Base-by-base conservation (phyloP, 176 grass and related monocot genomes). In the Raddia guianensis region DNA sequence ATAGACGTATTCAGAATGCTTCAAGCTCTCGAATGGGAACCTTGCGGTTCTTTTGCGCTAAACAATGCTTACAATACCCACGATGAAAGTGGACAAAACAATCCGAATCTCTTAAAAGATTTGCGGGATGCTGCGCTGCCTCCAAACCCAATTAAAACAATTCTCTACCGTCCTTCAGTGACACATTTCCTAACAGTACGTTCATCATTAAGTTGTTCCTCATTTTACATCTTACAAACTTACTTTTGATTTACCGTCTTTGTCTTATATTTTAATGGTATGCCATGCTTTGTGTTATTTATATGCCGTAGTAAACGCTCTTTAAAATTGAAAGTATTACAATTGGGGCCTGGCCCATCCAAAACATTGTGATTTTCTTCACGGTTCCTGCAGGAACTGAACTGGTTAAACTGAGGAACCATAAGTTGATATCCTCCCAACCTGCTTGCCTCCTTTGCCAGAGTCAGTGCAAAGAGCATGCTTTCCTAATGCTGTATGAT, bases 1-100 rank as follows among this genome's bases (percentile, higher is more conserved):
- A 79, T 97, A 80, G 94, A 97, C 72, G 81, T 86, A 68, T 97
- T 94, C 65, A 94, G 94, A 88, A 97, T 94, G 94, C 87, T 97
- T 85, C 94, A 97, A 67, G 92, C 90, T 78, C 83, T 97, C 18
- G 95, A 97, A 84, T 97, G 95, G 95, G 95, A 97, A 61, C 95
- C 95, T 54, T 90, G 87, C 47, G 95, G 95, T 74, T 88, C 87
- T 33, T 97, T 97, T 80, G 89, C 95, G 18, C 78, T 79, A 49
- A 93, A 86, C 53, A 85, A 73, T 89, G 77, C 77, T 56, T 85
- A 84, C 83, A 83, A 56, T 66, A 52, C 70, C 80, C 89, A 94
- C 12, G 87, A 67, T 87, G 91, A 89, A 65, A 74, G 85, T 3
- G 92, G 95, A 57, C 73, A 80, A 65, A 91, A 87, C 80, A 85